Percentiles rank a stretch among this genome's conserved stretches.
phyloP scores from a whole-genome alignment of 495 filamentous ascomycete genomes.

The Aspergillus wentii region DNA sequence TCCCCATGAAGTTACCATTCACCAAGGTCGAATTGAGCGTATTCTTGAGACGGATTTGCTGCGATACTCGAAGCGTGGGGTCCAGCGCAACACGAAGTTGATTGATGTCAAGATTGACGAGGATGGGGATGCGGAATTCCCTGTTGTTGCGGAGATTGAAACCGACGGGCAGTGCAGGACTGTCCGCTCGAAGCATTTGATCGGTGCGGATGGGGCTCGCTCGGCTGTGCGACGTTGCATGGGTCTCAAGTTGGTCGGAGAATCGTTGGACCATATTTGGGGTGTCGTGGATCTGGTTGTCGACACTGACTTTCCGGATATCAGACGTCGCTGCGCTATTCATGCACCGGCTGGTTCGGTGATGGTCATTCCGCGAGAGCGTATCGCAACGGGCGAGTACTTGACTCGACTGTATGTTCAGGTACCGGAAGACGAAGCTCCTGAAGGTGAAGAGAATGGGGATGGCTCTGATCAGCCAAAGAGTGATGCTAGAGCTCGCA shows the following conservation, averaged over 20 bases:
- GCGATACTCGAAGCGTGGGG: constrained; percentile 44
- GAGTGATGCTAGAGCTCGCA: constrained; percentile 24
- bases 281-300: constrained; percentile 62
- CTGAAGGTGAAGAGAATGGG: constrained; percentile 11
- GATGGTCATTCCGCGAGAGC: constrained; percentile 68
- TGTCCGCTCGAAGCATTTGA: constrained; percentile 58
- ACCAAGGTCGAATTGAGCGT: constrained; percentile 59
- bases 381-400: constrained; percentile 47
- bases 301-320: constrained; percentile 67
- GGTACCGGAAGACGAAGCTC: constrained; percentile 29
- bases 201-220: constrained; percentile 66
- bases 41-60: constrained; percentile 54
- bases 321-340: constrained; percentile 60
- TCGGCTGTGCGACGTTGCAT: constrained; percentile 55
- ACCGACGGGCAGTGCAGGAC: constrained; percentile 41
- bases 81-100: constrained; percentile 49
- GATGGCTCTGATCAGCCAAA: constrained; percentile 15
- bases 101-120: constrained; percentile 52
- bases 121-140: constrained; percentile 49
- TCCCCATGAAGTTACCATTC: constrained; percentile 53
- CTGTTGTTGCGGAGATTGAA: constrained; percentile 26
- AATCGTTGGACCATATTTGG: constrained; percentile 62
- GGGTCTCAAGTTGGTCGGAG: constrained; percentile 54
- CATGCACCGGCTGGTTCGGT: constrained; percentile 63
- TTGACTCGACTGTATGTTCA: constrained; percentile 65